Conservation (phyloP, 1,284 basidiomycete species). For the Microbotryum lychnidis-dioicae region DNA sequence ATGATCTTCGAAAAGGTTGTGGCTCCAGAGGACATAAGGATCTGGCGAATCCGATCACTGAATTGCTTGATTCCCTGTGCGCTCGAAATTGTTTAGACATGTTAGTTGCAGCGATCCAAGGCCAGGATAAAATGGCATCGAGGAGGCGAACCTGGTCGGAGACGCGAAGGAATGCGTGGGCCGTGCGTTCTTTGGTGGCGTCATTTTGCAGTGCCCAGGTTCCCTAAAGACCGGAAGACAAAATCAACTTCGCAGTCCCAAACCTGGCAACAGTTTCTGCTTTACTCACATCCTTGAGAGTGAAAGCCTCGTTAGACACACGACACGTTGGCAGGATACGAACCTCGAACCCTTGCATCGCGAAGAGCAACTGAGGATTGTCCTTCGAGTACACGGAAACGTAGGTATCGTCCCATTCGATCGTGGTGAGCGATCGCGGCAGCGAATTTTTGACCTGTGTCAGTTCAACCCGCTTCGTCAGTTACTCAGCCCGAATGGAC, state of each 20-base stretch:
- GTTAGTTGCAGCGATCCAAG: constrained; percentile 29
- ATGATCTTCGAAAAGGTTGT: constrained; percentile 99
- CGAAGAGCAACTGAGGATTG: constrained; percentile 95
- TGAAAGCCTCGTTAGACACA: constrained; percentile 91
- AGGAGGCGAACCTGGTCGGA: constrained; percentile 55
- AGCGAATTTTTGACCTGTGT: constrained; percentile 79
- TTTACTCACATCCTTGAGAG: constrained; percentile 60
- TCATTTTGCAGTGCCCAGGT: constrained; percentile 50
- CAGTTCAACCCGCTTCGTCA: too few species aligned
- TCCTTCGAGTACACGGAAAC: constrained; percentile 88
- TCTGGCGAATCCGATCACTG: constrained; percentile 77
- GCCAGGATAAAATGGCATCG: constrained; percentile 29
- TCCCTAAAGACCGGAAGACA: too few species aligned
- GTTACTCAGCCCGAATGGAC: background rate
- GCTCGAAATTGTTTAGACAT: background rate
- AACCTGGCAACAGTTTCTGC: background rate
- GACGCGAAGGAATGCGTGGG: constrained; percentile 93
- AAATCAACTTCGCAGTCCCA: too few species aligned
- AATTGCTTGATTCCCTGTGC: constrained; percentile 75
- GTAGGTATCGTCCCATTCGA: constrained; percentile 98
- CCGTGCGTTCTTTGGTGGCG: constrained; percentile 92
- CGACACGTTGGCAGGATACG: constrained; percentile 93
- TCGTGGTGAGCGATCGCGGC: constrained; percentile 90
- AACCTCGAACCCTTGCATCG: constrained; percentile 96
- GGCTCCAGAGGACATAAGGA: constrained; percentile 97